These are phyloP conservation scores for Pyronema omphalodes DNA, from an alignment of 495 filamentous ascomycete genomes.

Conservation along the genomic window DNA sequence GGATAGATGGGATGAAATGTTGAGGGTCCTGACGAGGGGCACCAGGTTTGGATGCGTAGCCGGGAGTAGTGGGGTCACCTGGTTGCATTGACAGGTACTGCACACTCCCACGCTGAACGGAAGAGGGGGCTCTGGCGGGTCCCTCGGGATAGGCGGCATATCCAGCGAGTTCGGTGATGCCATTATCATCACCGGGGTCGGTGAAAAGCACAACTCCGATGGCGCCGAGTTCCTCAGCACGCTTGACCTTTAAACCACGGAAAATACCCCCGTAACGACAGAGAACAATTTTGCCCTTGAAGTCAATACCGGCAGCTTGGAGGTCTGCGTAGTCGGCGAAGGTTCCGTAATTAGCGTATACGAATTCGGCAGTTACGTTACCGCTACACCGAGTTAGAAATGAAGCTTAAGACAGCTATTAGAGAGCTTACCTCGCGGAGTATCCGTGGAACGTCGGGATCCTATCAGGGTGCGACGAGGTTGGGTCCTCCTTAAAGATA, in stretches of 20 bases:
- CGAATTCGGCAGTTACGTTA: conserved; percentile 63
- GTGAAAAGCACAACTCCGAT: conserved; percentile 62
- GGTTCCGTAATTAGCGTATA: conserved; percentile 51
- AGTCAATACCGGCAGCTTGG: conserved; percentile 48
- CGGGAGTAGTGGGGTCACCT: conserved; percentile 69
- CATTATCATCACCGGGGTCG: conserved; percentile 80
- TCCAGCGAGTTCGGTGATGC: conserved; percentile 63
- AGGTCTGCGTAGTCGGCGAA: conserved; percentile 75
- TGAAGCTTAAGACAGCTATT: not conserved
- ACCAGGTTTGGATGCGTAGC: conserved; percentile 83
- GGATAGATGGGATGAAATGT: conserved; percentile 57
- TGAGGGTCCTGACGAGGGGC: conserved; percentile 56
- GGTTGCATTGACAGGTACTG: conserved; percentile 48
- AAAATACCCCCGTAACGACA: conserved; percentile 75
- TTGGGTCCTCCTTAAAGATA: conserved; percentile 66
- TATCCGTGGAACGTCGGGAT: conserved; percentile 94
- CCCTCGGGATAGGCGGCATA: conserved; percentile 67
- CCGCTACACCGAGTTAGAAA: conserved; percentile 29
- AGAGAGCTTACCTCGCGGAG: conserved; percentile 38
- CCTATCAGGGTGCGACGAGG: conserved; percentile 48
- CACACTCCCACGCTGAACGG: conserved; percentile 80
- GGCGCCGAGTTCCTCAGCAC: conserved; percentile 83
- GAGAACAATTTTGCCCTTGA: conserved; percentile 53
- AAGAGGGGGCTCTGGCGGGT: conserved; percentile 69
- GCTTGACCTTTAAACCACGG: conserved; percentile 80